phyloP scores from a whole-genome alignment of 2,329 filamentous ascomycete genomes.

The Lasiodiplodia hormozganensis region DNA sequence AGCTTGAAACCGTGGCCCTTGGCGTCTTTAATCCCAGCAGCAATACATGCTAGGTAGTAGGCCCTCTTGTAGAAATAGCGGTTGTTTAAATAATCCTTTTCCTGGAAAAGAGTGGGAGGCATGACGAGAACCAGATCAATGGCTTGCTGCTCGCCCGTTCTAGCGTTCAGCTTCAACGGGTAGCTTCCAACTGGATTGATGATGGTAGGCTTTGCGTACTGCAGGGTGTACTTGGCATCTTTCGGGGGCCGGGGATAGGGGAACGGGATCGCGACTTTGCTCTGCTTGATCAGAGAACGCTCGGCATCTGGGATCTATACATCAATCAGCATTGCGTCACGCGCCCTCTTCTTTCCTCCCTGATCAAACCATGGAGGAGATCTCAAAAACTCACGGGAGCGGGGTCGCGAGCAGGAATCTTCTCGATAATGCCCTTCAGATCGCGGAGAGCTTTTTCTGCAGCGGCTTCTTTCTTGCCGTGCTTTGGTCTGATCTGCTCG shows the following conservation, averaged over 20 bases:
- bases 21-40: constrained; percentile 69
- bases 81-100: constrained; percentile 92
- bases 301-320: constrained; percentile 72
- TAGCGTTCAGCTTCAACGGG: constrained; percentile 75
- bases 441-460: constrained; percentile 62
- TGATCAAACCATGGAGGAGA: neutral
- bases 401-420: constrained; percentile 58
- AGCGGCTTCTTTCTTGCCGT: constrained; percentile 61
- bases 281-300: constrained; percentile 69
- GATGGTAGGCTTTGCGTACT: constrained; percentile 75
- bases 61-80: constrained; percentile 94
- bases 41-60: constrained; percentile 86
- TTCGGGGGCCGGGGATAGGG: constrained; percentile 78
- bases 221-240: constrained; percentile 81
- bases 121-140: constrained; percentile 90
- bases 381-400: constrained; percentile 47
- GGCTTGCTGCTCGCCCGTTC: constrained; percentile 63
- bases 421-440: constrained; percentile 64
- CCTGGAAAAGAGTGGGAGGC: constrained; percentile 79
- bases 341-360: neutral
- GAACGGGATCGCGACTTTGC: constrained; percentile 79
- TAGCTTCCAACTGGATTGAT: constrained; percentile 93
- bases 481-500: constrained; percentile 62
- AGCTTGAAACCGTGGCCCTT: constrained; percentile 63
- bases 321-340: neutral